A percentile compares a stretch with the other conserved stretches of the same genome.
phyloP scores from a whole-genome alignment of 805 yeast species.

The Yarrowia alimentaria region DNA sequence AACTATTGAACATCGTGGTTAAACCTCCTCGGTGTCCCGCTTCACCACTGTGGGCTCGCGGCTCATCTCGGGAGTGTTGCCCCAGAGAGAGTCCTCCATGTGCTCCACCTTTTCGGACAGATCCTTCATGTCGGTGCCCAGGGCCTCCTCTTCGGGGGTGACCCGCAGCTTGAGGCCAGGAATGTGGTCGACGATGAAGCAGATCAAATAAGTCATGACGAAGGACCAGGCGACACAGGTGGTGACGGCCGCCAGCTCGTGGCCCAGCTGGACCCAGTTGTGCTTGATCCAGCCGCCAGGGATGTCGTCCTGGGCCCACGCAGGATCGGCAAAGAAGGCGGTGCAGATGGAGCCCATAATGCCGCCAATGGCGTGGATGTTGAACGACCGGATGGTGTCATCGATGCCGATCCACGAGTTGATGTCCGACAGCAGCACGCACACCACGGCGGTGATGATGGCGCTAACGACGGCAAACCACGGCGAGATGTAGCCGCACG shows the following conservation, averaged over 20 bases:
- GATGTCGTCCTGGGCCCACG: conserved; percentile 25
- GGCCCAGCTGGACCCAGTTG: conserved; percentile 77
- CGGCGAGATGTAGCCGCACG: conserved; percentile 60
- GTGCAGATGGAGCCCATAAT: conserved; percentile 46
- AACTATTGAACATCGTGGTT: not conserved
- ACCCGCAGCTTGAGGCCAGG: conserved; percentile 83
- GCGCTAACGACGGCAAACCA: conserved; percentile 47
- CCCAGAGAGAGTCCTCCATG: conserved; percentile 33
- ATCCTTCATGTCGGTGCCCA: conserved; percentile 82
- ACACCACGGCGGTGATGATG: conserved; percentile 42
- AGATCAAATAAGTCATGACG: conserved; percentile 64
- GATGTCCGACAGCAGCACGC: conserved; percentile 42
- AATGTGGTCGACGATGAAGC: conserved; percentile 64
- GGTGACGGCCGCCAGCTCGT: conserved; percentile 76
- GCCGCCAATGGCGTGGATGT: conserved; percentile 52
- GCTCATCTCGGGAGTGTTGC: conserved; percentile 1
- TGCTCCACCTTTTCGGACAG: conserved; percentile 83
- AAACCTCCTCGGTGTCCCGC: not conserved
- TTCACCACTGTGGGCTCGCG: conserved; percentile 13
- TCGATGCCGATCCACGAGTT: conserved; percentile 48
- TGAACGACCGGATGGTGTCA: conserved; percentile 48
- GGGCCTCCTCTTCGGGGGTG: conserved; percentile 62
- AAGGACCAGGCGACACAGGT: conserved; percentile 77
- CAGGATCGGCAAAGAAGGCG: conserved; percentile 46
- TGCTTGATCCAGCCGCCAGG: conserved; percentile 86